A percentile compares a stretch with the other conserved stretches of the same genome.
phyloP scores from a whole-genome alignment of 2,329 filamentous ascomycete species.

The Clonostachys sp. region DNA sequence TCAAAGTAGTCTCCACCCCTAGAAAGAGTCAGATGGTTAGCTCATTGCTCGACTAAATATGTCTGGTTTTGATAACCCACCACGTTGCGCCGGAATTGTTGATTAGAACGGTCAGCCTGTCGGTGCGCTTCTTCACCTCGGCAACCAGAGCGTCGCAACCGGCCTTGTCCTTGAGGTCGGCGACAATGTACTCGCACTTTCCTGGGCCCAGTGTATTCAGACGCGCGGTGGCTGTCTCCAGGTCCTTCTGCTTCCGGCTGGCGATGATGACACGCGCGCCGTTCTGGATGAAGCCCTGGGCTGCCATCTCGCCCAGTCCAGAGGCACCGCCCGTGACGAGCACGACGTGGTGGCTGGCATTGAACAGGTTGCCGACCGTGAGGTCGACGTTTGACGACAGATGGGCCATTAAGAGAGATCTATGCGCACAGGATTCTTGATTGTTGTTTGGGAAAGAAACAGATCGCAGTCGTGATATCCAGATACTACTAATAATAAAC shows the following conservation, averaged over 20 bases:
- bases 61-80: slow-evolving; percentile 52
- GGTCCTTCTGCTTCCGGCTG: slow-evolving; percentile 58
- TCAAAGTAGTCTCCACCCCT: no score
- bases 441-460: no score
- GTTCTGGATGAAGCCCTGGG: slow-evolving; percentile 61
- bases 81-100: slow-evolving; percentile 71
- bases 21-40: slow-evolving; percentile 42
- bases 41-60: slow-evolving; percentile 62
- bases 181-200: slow-evolving; percentile 53
- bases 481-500: no score
- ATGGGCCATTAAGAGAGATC: no score
- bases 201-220: slow-evolving; percentile 49
- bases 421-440: no score
- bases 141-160: slow-evolving; percentile 52
- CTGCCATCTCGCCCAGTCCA: slow-evolving; percentile 66
- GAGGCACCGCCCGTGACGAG: slow-evolving; percentile 49
- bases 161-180: slow-evolving; percentile 59
- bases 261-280: slow-evolving; percentile 69
- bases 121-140: slow-evolving; percentile 50
- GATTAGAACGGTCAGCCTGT: slow-evolving; percentile 46
- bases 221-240: slow-evolving; percentile 54
- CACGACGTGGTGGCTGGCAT: slow-evolving; percentile 35
- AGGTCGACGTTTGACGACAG: no score
- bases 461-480: no score
- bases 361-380: slow-evolving; percentile 25